Percentiles rank a stretch among this genome's conserved stretches.
phyloP scores from a whole-genome alignment of 1,139 yeast genomes.

The Saccharomyces hybrid region DNA sequence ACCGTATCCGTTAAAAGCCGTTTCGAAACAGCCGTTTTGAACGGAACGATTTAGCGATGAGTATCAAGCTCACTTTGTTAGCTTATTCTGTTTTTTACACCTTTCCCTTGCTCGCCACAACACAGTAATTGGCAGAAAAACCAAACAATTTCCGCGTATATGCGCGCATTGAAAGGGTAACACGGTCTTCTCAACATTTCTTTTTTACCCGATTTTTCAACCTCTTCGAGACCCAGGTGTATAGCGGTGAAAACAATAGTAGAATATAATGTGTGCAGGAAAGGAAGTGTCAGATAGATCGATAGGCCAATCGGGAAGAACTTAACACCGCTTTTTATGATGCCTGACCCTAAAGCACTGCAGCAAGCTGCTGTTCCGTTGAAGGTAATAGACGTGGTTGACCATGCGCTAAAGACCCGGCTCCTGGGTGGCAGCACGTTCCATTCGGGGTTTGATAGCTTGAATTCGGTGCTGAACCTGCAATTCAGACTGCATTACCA shows the following conservation, averaged over 20 bases:
- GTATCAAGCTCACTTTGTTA: no score
- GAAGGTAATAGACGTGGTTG: constrained; percentile 9
- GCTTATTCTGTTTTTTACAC: no score
- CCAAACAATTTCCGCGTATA: background rate
- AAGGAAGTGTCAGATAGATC: background rate
- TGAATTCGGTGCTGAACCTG: constrained; percentile 22
- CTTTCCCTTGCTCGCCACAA: no score
- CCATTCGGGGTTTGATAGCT: constrained; percentile 14
- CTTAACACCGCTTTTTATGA: background rate
- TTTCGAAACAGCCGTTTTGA: no score
- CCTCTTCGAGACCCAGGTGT: background rate
- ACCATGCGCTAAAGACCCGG: constrained; percentile 19
- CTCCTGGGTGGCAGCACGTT: constrained; percentile 23
- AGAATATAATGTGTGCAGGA: background rate
- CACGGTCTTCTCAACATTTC: background rate
- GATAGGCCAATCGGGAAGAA: background rate
- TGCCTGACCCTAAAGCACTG: background rate
- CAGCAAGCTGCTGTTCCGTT: background rate
- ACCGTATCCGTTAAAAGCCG: no score
- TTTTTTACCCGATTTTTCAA: background rate
- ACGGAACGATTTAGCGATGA: no score
- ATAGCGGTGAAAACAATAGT: background rate
- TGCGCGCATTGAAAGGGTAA: background rate
- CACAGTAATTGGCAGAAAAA: background rate
- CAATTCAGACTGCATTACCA: constrained; percentile 28